Evolutionary conservation across 2,329 filamentous ascomycete genomes (phyloP).

Genomic region (Zalaria obscura): DNA sequence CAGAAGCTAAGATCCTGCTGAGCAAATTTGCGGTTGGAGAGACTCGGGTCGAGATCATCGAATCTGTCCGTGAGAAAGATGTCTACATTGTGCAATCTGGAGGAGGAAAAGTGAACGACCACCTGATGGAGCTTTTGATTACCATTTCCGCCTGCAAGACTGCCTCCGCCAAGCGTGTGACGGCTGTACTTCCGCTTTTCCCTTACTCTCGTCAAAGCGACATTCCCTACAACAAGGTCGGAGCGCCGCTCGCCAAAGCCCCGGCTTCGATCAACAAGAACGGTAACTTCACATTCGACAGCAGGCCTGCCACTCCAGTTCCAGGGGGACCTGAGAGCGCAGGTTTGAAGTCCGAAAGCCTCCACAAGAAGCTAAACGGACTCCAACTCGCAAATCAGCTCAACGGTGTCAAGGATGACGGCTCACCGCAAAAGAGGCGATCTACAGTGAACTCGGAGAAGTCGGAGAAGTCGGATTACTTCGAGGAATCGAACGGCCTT

Average conservation of each 20-base stretch:
- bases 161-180: slow-evolving; percentile 82
- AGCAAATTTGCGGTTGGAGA: slow-evolving; percentile 92
- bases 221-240: slow-evolving; percentile 89
- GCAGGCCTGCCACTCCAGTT: slow-evolving; percentile 72
- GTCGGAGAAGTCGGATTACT: slow-evolving; percentile 14
- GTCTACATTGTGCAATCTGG: slow-evolving; percentile 97
- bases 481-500: slow-evolving; percentile 7
- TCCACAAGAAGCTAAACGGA: slow-evolving; percentile 62
- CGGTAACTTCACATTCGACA: slow-evolving; percentile 74
- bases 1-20: slow-evolving; percentile 70
- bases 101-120: slow-evolving; percentile 85
- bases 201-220: slow-evolving; percentile 95
- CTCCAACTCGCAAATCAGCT: slow-evolving; percentile 47
- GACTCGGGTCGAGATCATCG: slow-evolving; percentile 86
- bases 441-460: slow-evolving; percentile 15
- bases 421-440: slow-evolving; percentile 5
- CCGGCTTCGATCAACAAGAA: slow-evolving; percentile 39
- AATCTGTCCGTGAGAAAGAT: slow-evolving; percentile 95
- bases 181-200: slow-evolving; percentile 86
- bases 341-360: slow-evolving; percentile 46
- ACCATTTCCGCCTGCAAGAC: slow-evolving; percentile 97
- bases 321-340: slow-evolving; percentile 55
- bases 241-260: slow-evolving; percentile 69
- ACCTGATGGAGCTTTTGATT: slow-evolving; percentile 92
- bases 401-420: slow-evolving; percentile 11